phyloP scores from a whole-genome alignment of 2,329 filamentous ascomycete genomes.

The Aspergillus tanneri region DNA sequence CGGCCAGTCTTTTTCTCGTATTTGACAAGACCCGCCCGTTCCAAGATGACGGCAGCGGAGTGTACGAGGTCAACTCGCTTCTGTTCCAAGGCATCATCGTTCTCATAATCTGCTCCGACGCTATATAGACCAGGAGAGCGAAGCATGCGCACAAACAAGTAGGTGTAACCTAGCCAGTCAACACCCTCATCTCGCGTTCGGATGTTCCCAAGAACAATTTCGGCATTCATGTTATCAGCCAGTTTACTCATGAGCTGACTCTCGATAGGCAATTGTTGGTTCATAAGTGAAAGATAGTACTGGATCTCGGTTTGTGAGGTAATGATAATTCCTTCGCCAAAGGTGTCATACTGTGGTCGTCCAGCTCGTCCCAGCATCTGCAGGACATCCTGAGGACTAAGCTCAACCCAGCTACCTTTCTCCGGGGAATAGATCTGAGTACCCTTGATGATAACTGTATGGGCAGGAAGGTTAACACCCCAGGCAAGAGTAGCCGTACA shows the following conservation, averaged over 20 bases:
- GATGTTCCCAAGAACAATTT: conserved; percentile 91
- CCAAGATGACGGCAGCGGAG: conserved; percentile 82
- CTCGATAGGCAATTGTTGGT: conserved; percentile 96
- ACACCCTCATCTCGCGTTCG: conserved; percentile 90
- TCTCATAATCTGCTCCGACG: conserved; percentile 91
- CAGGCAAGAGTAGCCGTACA: conserved; percentile 97
- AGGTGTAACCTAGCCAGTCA: conserved; percentile 98
- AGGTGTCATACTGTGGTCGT: conserved; percentile 93
- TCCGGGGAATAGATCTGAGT: conserved; percentile 98
- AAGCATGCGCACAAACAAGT: conserved; percentile 96
- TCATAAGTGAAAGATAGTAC: conserved; percentile 94
- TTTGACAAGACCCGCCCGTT: conserved; percentile 84
- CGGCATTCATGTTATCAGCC: conserved; percentile 94
- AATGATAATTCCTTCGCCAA: conserved; percentile 98
- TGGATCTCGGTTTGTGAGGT: conserved; percentile 93
- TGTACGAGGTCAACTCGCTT: conserved; percentile 97
- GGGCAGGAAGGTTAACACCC: conserved; percentile 97
- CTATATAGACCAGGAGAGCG: conserved; percentile 92
- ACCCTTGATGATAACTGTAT: conserved; percentile 98
- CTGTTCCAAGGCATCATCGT: conserved; percentile 87
- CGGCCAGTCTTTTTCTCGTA: conserved; percentile 93
- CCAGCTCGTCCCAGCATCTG: conserved; percentile 98
- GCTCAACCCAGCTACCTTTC: conserved; percentile 96
- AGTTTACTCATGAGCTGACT: conserved; percentile 91
- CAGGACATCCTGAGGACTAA: conserved; percentile 94